Evolutionary conservation across 768 basidiomycete genomes (phyloP).

Genomic region (Suillus fuscotomentosus): DNA sequence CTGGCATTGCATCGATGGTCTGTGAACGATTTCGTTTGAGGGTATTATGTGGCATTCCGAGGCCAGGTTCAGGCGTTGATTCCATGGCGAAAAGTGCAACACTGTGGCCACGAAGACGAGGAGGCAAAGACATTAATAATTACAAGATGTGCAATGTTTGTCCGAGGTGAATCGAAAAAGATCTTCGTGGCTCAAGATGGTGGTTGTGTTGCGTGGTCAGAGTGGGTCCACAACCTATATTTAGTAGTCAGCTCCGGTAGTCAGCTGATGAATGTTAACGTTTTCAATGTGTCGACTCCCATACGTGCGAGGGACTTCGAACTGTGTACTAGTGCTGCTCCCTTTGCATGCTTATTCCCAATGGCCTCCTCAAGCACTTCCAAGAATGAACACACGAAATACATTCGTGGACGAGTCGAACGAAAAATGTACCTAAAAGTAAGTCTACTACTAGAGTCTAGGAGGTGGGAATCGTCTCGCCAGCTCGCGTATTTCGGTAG

Average conservation of each 20-base stretch:
- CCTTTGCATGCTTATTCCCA: too few relatives aligned
- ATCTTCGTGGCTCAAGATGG: constrained; percentile 5
- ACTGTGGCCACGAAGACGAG: constrained; percentile 34
- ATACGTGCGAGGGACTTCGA: too few relatives aligned
- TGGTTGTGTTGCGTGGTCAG: not conserved
- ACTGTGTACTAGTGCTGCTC: too few relatives aligned
- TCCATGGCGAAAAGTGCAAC: constrained; percentile 33
- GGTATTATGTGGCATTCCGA: constrained; percentile 21
- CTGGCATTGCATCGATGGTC: constrained; percentile 18
- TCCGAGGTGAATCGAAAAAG: constrained; percentile 2
- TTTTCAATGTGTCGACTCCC: too few relatives aligned
- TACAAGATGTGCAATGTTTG: not conserved
- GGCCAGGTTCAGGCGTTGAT: constrained; percentile 25
- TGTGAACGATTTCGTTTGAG: constrained; percentile 40
- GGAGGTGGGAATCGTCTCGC: too few relatives aligned
- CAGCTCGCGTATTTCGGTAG: too few relatives aligned
- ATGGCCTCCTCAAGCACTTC: too few relatives aligned
- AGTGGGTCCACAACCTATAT: not conserved
- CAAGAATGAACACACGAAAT: too few relatives aligned
- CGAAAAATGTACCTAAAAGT: too few relatives aligned
- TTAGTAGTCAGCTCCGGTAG: not conserved
- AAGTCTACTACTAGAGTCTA: too few relatives aligned
- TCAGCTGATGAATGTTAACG: too few relatives aligned
- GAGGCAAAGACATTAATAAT: constrained; percentile 33
- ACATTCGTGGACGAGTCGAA: too few relatives aligned